Conservation (phyloP, 768 basidiomycete genomes). For the Symmetrospora coprosmae region DNA sequence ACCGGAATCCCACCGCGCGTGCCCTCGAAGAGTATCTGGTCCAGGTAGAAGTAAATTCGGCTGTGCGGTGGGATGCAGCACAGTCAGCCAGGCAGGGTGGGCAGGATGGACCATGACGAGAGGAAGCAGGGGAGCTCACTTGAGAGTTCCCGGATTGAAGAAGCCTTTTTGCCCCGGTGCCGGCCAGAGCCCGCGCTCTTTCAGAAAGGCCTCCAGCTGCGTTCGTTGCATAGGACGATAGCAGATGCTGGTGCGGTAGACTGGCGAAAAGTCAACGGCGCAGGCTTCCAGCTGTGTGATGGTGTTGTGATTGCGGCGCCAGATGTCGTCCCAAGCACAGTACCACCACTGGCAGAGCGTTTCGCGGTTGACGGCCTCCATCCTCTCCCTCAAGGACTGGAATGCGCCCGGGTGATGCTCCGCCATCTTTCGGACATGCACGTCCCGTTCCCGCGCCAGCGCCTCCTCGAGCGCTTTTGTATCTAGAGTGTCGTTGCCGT, state of each 20-base stretch:
- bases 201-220: constrained; percentile 51
- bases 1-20: constrained; percentile 50
- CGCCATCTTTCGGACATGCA: constrained; percentile 47
- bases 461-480: constrained; percentile 42
- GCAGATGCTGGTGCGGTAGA: constrained; percentile 57
- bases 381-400: constrained; percentile 45
- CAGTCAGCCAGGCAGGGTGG: too few species aligned
- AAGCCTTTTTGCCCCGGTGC: constrained; percentile 39
- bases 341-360: constrained; percentile 60
- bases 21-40: constrained; percentile 51
- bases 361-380: constrained; percentile 43
- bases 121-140: background rate
- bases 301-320: constrained; percentile 49
- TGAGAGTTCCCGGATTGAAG: constrained; percentile 24
- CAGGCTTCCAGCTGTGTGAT: constrained; percentile 44
- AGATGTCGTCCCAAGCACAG: constrained; percentile 51
- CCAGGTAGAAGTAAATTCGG: constrained; percentile 51
- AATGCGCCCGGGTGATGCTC: constrained; percentile 43
- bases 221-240: constrained; percentile 48
- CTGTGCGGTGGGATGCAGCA: too few species aligned
- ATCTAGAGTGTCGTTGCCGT: constrained; percentile 44
- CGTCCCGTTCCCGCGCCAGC: constrained; percentile 43
- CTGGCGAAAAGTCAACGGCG: constrained; percentile 54
- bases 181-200: constrained; percentile 49
- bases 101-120: constrained; percentile 38